Base-by-base conservation (phyloP, 768 basidiomycete genomes). In the Tulasnella sp. region DNA sequence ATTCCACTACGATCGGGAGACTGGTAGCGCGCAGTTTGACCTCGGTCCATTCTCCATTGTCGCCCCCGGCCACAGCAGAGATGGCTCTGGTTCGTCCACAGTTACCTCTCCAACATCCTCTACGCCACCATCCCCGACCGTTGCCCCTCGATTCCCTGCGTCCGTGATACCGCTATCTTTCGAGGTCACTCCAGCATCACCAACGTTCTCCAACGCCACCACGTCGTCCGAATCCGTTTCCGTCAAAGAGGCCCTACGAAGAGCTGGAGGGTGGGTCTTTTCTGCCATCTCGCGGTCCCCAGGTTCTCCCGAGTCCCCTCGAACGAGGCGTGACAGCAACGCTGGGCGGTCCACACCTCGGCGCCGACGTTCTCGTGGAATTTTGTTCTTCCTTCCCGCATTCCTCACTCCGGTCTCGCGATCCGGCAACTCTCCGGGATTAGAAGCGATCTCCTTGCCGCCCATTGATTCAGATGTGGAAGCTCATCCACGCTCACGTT, bases 331-430 rank as follows among this genome's bases (percentile, higher is more conserved):
- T n/a, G 35, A 71, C 74, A 23, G 74, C 77, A 1, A 75, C 78
- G 39, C 64, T 75, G 42, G 35, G 75, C 77, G 45, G 35, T 68
- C 72, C 43, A 69, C 77, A 56, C 69, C 68, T 21, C 72, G 77
- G 9, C 57, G 61, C 37, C 60, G 57, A 71, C 73, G 57, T 67
- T 75, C 76, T 46, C 76, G 80, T 37, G 81, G 83, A 32, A 78
- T 86, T 37, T 69, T 88, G 48, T 88, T 85, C 70, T 87, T 88
- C 74, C 75, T 90, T 49, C 87, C 87, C 19, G 84, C 86, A 32
- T 81, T 86, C 63, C 84, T 88, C 66, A 75, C 83, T 3, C 73
- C 78, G 19, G 19, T n/a, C 11, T 45, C 55, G 21, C 27, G 34
- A 23, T 52, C 52, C 25, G n/a, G 21, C n/a, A 36, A 40, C 12